A percentile compares a stretch with the other conserved stretches of the same genome.
Conservation (phyloP, 2,329 filamentous ascomycete species). For the Fusarium sp. region DNA sequence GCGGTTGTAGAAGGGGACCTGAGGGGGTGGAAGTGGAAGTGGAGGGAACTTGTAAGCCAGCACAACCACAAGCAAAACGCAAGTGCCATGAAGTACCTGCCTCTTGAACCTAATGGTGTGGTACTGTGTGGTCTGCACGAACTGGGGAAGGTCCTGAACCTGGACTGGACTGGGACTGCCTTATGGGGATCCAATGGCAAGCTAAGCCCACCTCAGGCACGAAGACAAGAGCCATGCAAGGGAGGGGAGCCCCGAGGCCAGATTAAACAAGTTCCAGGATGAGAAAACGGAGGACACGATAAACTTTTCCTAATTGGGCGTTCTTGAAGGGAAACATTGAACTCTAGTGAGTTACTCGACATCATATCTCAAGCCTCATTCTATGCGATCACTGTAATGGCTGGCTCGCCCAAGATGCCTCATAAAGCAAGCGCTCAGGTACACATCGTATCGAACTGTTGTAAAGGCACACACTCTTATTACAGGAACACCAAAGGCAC, state of each 20-base stretch:
- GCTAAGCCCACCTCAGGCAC: constrained; percentile 24
- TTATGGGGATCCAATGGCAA: constrained; percentile 12
- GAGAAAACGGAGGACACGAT: constrained; percentile 8
- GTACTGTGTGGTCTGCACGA: constrained; percentile 18
- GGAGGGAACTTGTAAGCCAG: constrained; percentile 36
- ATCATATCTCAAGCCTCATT: constrained; percentile 15
- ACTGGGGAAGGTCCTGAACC: constrained; percentile 23
- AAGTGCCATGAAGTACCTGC: constrained; percentile 19
- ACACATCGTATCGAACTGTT: not conserved
- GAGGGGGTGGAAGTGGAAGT: constrained; percentile 22
- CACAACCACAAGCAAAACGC: constrained; percentile 6
- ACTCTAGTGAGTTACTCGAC: constrained; percentile 1
- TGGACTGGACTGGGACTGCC: not conserved
- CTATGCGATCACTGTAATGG: constrained; percentile 4
- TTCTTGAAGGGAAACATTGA: constrained; percentile 13
- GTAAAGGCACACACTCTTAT: not conserved
- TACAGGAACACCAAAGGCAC: constrained; percentile 9
- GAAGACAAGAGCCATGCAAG: constrained; percentile 28
- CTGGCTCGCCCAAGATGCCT: constrained; percentile 3
- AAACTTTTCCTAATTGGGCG: constrained; percentile 24
- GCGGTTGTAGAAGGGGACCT: constrained; percentile 8
- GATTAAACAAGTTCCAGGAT: constrained; percentile 13
- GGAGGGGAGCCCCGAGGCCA: constrained; percentile 3
- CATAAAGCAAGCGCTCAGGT: not conserved
- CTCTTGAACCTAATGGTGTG: constrained; percentile 3